Conservation (phyloP, 148 eudicot species). For the Cornus florida region DNA sequence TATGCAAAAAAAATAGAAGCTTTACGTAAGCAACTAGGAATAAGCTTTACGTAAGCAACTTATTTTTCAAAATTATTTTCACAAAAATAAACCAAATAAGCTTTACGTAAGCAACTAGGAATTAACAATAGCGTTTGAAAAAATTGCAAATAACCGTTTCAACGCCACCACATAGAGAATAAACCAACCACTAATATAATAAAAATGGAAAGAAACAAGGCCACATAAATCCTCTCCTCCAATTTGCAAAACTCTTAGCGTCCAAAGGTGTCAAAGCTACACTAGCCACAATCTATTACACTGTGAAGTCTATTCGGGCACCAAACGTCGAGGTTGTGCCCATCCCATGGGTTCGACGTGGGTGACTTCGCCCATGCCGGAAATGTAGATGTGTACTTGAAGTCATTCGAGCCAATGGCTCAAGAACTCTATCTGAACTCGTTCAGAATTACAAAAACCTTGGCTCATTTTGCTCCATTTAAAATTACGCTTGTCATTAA, state of each 20-base stretch:
- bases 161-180: too few species aligned
- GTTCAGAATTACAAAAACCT: conserved; percentile 28
- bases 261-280: conserved; percentile 53
- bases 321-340: conserved; percentile 37
- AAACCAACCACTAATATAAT: too few species aligned
- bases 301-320: conserved; percentile 23
- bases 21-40: too few species aligned
- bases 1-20: too few species aligned
- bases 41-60: too few species aligned
- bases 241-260: conserved; percentile 32
- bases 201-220: neutral
- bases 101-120: too few species aligned
- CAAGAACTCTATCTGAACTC: conserved; percentile 24
- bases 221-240: neutral
- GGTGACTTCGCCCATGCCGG: conserved; percentile 4
- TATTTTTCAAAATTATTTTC: too few species aligned
- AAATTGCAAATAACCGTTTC: too few species aligned
- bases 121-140: too few species aligned
- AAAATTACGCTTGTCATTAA: too few species aligned
- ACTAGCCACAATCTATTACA: conserved; percentile 42
- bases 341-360: conserved; percentile 49
- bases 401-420: conserved; percentile 31
- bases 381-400: conserved; percentile 23
- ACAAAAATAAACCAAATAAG: too few species aligned
- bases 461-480: too few species aligned